phyloP scores from a whole-genome alignment of 2,329 filamentous ascomycete genomes.

The Cladosporium sphaerospermum region DNA sequence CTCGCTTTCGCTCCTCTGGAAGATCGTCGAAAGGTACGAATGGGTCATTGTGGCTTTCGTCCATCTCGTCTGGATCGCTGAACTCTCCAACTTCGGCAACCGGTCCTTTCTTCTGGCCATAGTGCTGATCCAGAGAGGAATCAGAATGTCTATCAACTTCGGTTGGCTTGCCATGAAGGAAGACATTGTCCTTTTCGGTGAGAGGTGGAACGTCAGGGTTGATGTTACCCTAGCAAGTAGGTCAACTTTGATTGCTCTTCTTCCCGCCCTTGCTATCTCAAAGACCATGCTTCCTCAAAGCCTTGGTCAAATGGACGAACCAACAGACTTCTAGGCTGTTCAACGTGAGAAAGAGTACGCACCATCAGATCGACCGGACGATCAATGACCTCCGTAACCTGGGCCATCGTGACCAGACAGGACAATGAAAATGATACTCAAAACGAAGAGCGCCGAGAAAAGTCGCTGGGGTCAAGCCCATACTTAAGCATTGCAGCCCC shows the following conservation, averaged over 20 bases:
- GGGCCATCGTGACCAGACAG: conserved; percentile 17
- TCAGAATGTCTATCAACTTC: background rate
- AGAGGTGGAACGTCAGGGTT: conserved; percentile 29
- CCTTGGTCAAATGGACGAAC: background rate
- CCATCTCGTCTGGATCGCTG: conserved; percentile 23
- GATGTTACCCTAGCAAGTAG: conserved; percentile 20
- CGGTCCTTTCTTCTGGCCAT: conserved; percentile 21
- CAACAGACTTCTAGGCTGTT: too few relatives aligned
- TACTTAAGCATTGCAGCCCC: background rate
- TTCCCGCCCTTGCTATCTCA: background rate
- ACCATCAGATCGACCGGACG: conserved; percentile 29
- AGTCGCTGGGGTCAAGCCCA: background rate
- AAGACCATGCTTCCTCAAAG: background rate
- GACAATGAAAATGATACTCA: background rate
- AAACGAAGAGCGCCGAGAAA: background rate
- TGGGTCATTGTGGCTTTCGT: conserved; percentile 30
- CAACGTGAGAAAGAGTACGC: conserved; percentile 1
- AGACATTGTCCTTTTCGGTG: conserved; percentile 33
- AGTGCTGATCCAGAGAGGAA: conserved; percentile 15
- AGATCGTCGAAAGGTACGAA: conserved; percentile 40
- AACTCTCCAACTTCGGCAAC: conserved; percentile 23
- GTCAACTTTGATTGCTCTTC: background rate
- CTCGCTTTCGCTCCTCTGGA: conserved; percentile 40
- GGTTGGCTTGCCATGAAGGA: conserved; percentile 13
- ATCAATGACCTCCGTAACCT: conserved; percentile 29